These are phyloP conservation scores for Fusarium hostae DNA, from an alignment of 2,329 filamentous ascomycete species.

Conservation along the genomic window DNA sequence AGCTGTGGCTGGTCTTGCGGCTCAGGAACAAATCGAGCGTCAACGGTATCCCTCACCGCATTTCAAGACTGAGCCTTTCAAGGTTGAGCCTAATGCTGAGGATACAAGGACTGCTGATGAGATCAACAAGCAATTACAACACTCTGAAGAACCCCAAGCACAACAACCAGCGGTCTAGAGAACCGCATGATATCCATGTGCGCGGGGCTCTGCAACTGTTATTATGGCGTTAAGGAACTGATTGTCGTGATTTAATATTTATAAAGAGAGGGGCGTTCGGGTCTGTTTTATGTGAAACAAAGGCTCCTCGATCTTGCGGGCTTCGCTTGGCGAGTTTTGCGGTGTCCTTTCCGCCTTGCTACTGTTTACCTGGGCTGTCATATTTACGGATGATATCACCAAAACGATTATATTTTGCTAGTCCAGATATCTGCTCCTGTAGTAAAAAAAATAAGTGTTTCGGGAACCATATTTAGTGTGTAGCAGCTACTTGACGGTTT, in stretches of 20 bases:
- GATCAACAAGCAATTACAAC: constrained; percentile 65
- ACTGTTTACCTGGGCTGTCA: constrained; percentile 1
- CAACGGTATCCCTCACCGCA: constrained; percentile 48
- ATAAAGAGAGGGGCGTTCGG: constrained; percentile 43
- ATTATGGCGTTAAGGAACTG: constrained; percentile 40
- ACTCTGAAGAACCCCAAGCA: constrained; percentile 49
- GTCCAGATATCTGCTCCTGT: constrained; percentile 2
- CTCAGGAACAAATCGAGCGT: constrained; percentile 55
- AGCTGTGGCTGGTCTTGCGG: constrained; percentile 57
- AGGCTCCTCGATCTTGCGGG: constrained; percentile 7
- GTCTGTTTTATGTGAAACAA: constrained; percentile 13
- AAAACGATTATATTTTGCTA: constrained; percentile 1
- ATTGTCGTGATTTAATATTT: constrained; percentile 22
- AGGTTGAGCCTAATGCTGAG: constrained; percentile 54
- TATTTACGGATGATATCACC: constrained; percentile 2
- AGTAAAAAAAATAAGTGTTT: not conserved
- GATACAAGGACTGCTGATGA: constrained; percentile 62
- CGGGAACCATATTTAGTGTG: not conserved
- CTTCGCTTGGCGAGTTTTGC: constrained; percentile 1
- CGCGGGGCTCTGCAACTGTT: constrained; percentile 9
- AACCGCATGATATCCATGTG: constrained; percentile 32
- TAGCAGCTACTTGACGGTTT: not conserved
- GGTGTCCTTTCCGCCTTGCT: constrained; percentile 6
- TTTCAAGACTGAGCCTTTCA: constrained; percentile 55
- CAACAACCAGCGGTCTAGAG: constrained; percentile 35